Base-by-base conservation (phyloP, 345 rosid species). In the Streptanthus diversifolius region DNA sequence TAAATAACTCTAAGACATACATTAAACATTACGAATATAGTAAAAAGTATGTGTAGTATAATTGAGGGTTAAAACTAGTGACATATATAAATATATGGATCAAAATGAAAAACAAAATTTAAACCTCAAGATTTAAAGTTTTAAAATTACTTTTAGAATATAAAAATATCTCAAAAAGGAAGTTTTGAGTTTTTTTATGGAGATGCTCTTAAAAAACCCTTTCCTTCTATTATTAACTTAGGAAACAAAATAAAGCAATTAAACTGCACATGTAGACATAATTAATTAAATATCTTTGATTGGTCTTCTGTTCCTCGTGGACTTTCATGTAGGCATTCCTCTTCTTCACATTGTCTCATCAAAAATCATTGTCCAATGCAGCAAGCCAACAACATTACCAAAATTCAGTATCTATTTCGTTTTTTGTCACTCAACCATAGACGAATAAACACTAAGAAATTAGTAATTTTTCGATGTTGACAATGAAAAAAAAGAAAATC, bases 321-420 rank as follows among this genome's bases (percentile, higher is more conserved):
- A 63, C 67, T 43, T 62, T 40, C 19, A 61, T 25, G 14, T 48
- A 47, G 66, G 7, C 19, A 63, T 32, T 19, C 14, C 18, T 30
- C 55, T 65, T 65, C 45, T 65, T 65, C 45, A 65, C 45, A 64
- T 63, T 27, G 14, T 30, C 41, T 12, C 56, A 18, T 45, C 18
- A 30, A 63, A 44, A 14, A 47, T 7, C 45, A 65, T 30, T 30
- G 18, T 32, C 30, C 19, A 47, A 47, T 30, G 15, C 69, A 45
- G 18, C 53, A 48, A 48, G 29, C 27, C 29, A 48, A 48, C 57
- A 48, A 64, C 17, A 44, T 6, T 29, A 63, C 24, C 40, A 44
- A 63, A 63, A 41, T 17, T 15, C 15, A 55, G 39, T 30, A 55
- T 17, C 7, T 55, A 15, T 55, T 30, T 30, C 24, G 1, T 30